Base-by-base conservation (phyloP, 2,329 filamentous ascomycete species). In the Rhexocercosporidium sp. region DNA sequence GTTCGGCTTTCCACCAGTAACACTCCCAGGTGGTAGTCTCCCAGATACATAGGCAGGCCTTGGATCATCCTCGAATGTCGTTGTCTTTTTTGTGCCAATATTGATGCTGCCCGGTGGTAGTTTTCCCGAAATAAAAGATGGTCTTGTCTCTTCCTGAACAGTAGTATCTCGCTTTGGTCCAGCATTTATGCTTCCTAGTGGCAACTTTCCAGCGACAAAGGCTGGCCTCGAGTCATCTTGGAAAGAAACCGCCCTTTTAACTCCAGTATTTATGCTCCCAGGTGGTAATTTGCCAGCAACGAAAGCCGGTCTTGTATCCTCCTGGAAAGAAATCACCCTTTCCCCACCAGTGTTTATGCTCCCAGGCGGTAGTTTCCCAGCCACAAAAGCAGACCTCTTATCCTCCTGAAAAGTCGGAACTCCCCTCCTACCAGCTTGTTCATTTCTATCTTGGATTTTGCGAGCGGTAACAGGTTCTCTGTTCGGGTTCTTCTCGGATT, bases 1-100 rank as follows among this genome's bases (percentile, higher is more conserved):
- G 62, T 83, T 82, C 29, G 82, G 82, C 66, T 82, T 81, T 61
- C 75, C 70, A 69, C 74, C 75, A 64, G 67, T 72, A 67, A 49
- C 82, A 77, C 65, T 76, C 75, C 66, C 44, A 46, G 64, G n/a
- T 16, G 47, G 51, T 16, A 34, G 34, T 27, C 59, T 61, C 62
- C 78, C 76, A 12, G 77, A 73, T 4, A 75, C 63, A 20, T 74
- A 56, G 49, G 69, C 66, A 12, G 65, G 61, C 39, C 62, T 77
- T 3, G 81, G 78, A 1, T 77, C 76, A 62, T 71, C 69, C 25
- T 62, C 62, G 41, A 68, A 68, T 51, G 31, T 64, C 73, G 70
- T 74, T 56, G 54, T 61, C 57, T 74, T 74, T 66, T 75, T 77
- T 7, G 39, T 20, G 1, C 71, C 72, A 68, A 67, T 69, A 31